These are phyloP conservation scores for Elsinoe necatrix DNA, from an alignment of 2,329 filamentous ascomycete genomes.

Conservation along the genomic window DNA sequence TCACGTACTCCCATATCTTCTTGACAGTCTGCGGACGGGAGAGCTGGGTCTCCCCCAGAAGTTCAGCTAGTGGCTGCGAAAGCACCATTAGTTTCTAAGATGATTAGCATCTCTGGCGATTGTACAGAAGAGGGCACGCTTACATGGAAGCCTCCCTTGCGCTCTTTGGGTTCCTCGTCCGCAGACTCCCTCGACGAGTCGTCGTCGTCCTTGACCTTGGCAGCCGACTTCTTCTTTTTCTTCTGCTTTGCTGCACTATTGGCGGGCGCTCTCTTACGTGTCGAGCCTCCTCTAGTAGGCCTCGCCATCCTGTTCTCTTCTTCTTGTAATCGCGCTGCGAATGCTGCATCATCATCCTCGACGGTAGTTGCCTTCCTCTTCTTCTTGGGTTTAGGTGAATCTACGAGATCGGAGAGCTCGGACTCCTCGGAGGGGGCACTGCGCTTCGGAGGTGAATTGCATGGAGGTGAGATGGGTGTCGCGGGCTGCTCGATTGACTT, in stretches of 20 bases:
- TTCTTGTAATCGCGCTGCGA: slow-evolving; percentile 81
- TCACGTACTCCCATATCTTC: slow-evolving; percentile 93
- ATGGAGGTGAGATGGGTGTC: slow-evolving; percentile 17
- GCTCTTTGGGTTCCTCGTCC: slow-evolving; percentile 50
- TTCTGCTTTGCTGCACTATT: slow-evolving; percentile 62
- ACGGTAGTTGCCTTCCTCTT: slow-evolving; percentile 56
- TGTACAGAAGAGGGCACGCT: slow-evolving; percentile 24
- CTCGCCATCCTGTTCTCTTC: slow-evolving; percentile 63
- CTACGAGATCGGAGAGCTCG: slow-evolving; percentile 34
- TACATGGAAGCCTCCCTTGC: slow-evolving; percentile 85
- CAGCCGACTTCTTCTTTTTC: slow-evolving; percentile 63
- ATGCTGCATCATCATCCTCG: slow-evolving; percentile 72
- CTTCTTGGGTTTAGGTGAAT: slow-evolving; percentile 39
- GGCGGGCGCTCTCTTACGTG: slow-evolving; percentile 45
- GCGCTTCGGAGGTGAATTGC: slow-evolving; percentile 33
- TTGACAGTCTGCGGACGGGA: slow-evolving; percentile 94
- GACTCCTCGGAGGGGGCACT: slow-evolving; percentile 30
- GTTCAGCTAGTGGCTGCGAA: slow-evolving; percentile 58
- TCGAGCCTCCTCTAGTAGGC: slow-evolving; percentile 65
- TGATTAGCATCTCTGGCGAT: background rate
- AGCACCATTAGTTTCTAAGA: slow-evolving; percentile 63
- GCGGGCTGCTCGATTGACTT: slow-evolving; percentile 20
- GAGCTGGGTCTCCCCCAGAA: slow-evolving; percentile 67
- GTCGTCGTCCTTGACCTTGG: slow-evolving; percentile 67
- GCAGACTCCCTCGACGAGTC: slow-evolving; percentile 67